phyloP scores from a whole-genome alignment of 352 stramenopile species.

The Globisporangium camurandrum region DNA sequence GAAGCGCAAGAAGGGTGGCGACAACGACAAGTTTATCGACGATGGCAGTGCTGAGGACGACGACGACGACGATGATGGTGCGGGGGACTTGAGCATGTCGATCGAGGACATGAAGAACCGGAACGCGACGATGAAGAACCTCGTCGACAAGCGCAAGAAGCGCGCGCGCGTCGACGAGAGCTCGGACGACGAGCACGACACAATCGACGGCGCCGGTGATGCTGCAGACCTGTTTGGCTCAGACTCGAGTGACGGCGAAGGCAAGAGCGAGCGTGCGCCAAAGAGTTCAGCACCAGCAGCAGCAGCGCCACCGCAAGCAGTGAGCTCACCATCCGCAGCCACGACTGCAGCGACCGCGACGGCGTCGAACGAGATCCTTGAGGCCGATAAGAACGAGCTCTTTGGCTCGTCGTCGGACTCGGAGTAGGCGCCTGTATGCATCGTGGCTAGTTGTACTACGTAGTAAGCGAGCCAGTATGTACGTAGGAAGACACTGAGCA shows the following conservation, averaged over 20 bases:
- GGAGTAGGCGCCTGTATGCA: no score
- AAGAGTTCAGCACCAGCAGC: constrained; percentile 17
- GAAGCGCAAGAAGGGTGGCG: constrained; percentile 57
- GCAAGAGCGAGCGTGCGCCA: no score
- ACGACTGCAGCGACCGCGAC: constrained; percentile 1
- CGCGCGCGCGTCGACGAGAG: constrained; percentile 35
- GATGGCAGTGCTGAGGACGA: constrained; percentile 31
- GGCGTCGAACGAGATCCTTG: constrained; percentile 17
- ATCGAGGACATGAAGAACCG: constrained; percentile 90
- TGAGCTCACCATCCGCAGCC: background rate
- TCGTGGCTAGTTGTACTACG: no score
- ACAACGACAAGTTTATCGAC: constrained; percentile 23
- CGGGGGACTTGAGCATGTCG: constrained; percentile 57
- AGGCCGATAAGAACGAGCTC: constrained; percentile 77
- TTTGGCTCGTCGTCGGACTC: constrained; percentile 80
- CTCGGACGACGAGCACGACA: constrained; percentile 60
- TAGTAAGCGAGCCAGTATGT: no score
- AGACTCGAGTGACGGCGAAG: constrained; percentile 73
- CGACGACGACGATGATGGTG: constrained; percentile 32
- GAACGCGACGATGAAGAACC: constrained; percentile 79
- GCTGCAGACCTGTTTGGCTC: constrained; percentile 68
- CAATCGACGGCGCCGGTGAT: constrained; percentile 14
- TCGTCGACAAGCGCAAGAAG: constrained; percentile 83
- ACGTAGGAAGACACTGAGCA: no score
- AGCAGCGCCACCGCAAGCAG: background rate